Conservation (phyloP, 495 filamentous ascomycete species). For the Parmelia sp. region DNA sequence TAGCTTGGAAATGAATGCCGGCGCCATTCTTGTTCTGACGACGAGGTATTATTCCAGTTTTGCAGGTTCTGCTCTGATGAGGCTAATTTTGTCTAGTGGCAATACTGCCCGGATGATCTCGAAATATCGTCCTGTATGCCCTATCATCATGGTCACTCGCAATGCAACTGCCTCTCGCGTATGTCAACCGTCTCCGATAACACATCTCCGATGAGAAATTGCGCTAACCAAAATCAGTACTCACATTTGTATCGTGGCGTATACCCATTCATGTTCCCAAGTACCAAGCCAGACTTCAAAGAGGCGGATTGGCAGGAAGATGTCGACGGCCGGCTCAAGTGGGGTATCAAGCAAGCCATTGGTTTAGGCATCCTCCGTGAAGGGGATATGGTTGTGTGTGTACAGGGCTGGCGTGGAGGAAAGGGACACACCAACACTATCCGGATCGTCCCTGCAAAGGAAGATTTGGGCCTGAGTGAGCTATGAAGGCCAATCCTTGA, state of each 20-base stretch:
- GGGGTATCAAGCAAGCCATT: constrained; percentile 81
- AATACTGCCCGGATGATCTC: constrained; percentile 88
- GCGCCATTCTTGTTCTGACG: constrained; percentile 88
- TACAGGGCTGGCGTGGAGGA: constrained; percentile 96
- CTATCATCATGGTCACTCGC: constrained; percentile 96
- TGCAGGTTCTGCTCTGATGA: constrained; percentile 3
- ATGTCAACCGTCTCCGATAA: constrained; percentile 31
- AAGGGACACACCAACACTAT: constrained; percentile 98
- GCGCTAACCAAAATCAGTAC: constrained; percentile 45
- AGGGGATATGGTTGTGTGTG: constrained; percentile 83
- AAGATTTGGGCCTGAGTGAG: constrained; percentile 49
- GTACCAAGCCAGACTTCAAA: constrained; percentile 90
- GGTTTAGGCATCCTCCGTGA: constrained; percentile 74
- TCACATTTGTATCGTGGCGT: constrained; percentile 95
- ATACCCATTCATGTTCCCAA: constrained; percentile 91
- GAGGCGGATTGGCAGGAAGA: constrained; percentile 92
- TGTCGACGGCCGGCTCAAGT: constrained; percentile 92
- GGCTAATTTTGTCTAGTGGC: constrained; percentile 50
- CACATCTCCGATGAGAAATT: not conserved
- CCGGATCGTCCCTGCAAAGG: constrained; percentile 60
- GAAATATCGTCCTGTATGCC: constrained; percentile 97
- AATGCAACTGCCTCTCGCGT: constrained; percentile 71
- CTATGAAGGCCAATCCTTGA: not conserved
- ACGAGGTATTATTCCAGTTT: constrained; percentile 56
- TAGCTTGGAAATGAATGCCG: constrained; percentile 89